These are phyloP conservation scores for Trypanosoma lewisi DNA, from an alignment of 208 protist species.

Conservation along the genomic window DNA sequence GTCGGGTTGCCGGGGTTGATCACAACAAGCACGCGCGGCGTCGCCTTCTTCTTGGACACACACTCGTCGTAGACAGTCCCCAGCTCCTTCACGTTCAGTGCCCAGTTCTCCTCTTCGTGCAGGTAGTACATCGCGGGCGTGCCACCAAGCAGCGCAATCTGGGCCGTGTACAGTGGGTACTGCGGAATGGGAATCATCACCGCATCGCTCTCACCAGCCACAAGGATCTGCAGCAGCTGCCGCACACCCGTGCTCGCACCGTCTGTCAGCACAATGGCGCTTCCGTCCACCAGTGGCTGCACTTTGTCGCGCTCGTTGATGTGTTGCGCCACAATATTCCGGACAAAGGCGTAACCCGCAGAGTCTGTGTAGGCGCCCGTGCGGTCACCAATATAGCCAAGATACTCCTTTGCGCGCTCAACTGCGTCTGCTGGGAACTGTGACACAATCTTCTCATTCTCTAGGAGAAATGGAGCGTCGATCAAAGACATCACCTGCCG, in stretches of 20 bases:
- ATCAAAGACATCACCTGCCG: conserved; percentile 92
- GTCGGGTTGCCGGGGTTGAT: conserved; percentile 99
- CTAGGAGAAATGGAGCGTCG: conserved; percentile 69
- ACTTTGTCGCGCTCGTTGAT: conserved; percentile 92
- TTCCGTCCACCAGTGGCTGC: conserved; percentile 28
- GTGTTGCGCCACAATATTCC: conserved; percentile 92
- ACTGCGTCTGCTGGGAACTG: conserved; percentile 90
- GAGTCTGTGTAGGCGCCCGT: conserved; percentile 97
- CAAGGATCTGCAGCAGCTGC: conserved; percentile 80
- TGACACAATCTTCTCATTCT: conserved; percentile 38
- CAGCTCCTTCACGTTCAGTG: conserved; percentile 71
- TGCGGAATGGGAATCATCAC: conserved; percentile 99
- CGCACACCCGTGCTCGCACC: conserved; percentile 95
- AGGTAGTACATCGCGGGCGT: conserved; percentile 93
- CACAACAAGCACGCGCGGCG: conserved; percentile 93
- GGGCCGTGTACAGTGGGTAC: conserved; percentile 99
- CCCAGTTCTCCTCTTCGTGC: conserved; percentile 92
- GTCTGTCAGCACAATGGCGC: conserved; percentile 94
- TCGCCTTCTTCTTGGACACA: conserved; percentile 55
- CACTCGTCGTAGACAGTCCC: conserved; percentile 53
- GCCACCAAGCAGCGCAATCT: conserved; percentile 94
- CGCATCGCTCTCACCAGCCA: conserved; percentile 64
- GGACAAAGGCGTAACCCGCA: conserved; percentile 84
- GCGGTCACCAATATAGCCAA: conserved; percentile 46
- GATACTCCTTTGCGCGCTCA: conserved; percentile 76